These are phyloP conservation scores for Aspergillus intermedius DNA, from an alignment of 2,329 filamentous ascomycete genomes.

Conservation along the genomic window DNA sequence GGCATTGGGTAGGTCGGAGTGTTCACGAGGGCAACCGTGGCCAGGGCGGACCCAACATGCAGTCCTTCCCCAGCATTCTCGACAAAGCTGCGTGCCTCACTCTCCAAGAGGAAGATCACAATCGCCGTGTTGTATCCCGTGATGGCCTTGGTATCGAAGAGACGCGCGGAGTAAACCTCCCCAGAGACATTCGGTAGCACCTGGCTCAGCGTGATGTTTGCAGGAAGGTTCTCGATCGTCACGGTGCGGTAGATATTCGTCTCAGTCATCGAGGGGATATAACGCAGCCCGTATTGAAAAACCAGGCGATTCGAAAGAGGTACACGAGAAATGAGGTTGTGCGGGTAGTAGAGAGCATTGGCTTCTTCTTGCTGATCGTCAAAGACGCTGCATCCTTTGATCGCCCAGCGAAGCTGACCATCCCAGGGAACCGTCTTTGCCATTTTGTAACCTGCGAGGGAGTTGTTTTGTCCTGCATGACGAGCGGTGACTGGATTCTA, in stretches of 20 bases:
- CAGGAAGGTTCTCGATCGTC: slow-evolving; percentile 21
- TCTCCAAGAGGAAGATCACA: slow-evolving; percentile 22
- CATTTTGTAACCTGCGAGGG: neutral
- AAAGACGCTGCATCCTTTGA: slow-evolving; percentile 17
- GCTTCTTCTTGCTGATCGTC: slow-evolving; percentile 15
- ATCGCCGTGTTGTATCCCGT: slow-evolving; percentile 26
- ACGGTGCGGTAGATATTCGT: slow-evolving; percentile 24
- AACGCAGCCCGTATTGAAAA: slow-evolving; percentile 28
- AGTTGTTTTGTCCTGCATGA: neutral
- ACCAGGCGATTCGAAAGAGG: slow-evolving; percentile 14
- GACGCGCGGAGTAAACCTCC: slow-evolving; percentile 23
- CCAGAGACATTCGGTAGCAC: slow-evolving; percentile 19
- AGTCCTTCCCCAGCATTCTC: slow-evolving; percentile 12
- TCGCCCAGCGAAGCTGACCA: slow-evolving; percentile 16
- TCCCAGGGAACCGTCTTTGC: slow-evolving; percentile 13
- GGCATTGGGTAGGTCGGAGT: slow-evolving; percentile 28
- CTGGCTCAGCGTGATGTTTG: slow-evolving; percentile 14
- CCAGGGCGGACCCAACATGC: slow-evolving; percentile 9
- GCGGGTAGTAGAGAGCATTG: slow-evolving; percentile 6
- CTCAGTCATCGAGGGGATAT: slow-evolving; percentile 17
- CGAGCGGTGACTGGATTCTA: neutral
- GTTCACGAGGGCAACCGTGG: slow-evolving; percentile 14
- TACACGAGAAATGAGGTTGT: slow-evolving; percentile 6
- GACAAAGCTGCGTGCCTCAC: slow-evolving; percentile 18
- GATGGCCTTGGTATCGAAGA: slow-evolving; percentile 22